These are phyloP conservation scores for Trichoderma brevicompactum DNA, from an alignment of 2,329 filamentous ascomycete species.

Conservation along the genomic window DNA sequence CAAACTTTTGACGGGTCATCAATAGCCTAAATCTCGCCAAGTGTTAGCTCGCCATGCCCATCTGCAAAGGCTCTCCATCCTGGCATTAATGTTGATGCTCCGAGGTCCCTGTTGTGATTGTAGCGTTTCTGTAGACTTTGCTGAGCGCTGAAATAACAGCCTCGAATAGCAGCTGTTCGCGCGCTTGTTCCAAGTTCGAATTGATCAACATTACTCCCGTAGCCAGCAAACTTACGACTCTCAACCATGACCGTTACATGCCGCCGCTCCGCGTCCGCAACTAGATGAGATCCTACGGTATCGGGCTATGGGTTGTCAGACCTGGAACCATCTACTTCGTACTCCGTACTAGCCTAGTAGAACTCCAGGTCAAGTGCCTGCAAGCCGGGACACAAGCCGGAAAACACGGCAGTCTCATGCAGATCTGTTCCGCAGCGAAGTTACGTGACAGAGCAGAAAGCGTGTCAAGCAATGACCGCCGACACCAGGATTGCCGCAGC, in stretches of 20 bases:
- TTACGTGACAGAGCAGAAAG: background rate
- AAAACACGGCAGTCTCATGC: background rate
- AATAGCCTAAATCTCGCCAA: background rate
- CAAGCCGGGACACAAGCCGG: constrained; percentile 10
- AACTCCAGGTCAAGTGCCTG: constrained; percentile 9
- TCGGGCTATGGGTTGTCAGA: too few relatives aligned
- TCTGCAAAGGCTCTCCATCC: background rate
- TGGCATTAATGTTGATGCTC: background rate
- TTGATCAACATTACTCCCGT: too few relatives aligned
- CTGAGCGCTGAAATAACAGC: too few relatives aligned
- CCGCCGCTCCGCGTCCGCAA: too few relatives aligned
- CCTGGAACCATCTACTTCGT: background rate
- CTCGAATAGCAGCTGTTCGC: too few relatives aligned
- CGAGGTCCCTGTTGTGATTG: too few relatives aligned
- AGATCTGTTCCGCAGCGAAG: constrained; percentile 11
- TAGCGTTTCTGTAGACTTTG: too few relatives aligned
- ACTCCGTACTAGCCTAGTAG: background rate
- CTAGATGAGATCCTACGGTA: too few relatives aligned
- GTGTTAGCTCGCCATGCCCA: background rate
- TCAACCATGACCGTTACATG: too few relatives aligned
- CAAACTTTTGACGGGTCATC: background rate
- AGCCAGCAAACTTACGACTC: too few relatives aligned
- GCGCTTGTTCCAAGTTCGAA: too few relatives aligned
- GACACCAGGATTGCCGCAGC: background rate
- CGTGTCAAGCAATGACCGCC: background rate